Evolutionary conservation across 2,329 filamentous ascomycete genomes (phyloP), one percentile per base, ranked within the genome.

Genomic region (Clarireedia hainanense): DNA sequence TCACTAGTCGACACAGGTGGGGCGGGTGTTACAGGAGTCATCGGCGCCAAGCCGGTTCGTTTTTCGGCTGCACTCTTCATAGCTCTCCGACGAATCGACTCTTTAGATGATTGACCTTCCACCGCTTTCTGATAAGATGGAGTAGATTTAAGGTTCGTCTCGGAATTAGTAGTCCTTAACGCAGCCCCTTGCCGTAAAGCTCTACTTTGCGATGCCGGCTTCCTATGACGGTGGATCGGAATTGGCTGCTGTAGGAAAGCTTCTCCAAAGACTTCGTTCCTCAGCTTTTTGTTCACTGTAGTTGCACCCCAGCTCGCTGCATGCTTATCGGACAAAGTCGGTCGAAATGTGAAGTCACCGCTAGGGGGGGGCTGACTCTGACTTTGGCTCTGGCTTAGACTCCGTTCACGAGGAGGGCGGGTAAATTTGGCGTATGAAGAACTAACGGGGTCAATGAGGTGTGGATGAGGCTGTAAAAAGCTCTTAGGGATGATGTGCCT

Each of bases 201-300:
- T 54, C 87, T 79, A 65, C 88, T 83, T 45, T 84, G 81, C n/a
- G 78, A 76, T 20, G 70, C 58, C 60, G 88, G 86, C 59, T 82
- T 80, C 39, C 86, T 84, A 58, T 91, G 85, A 59, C 87, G 85
- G 64, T 91, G 89, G 64, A 85, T 74, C 20, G 89, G 85, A 58
- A 96, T 88, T 0, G 88, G 84, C 52, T 91, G 87, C 58, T 91
- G 89, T 43, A 90, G 76, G 66, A 96, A 96, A 0, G 92, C 91
- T 68, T 96, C 91, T 42, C 91, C 89, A 66, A 96, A 86, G 1
- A 96, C 91, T 69, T 95, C 89, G 68, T 95, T 92, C 57, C 91
- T 86, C 40, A 97, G 73, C 57, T 86, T 84, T 64, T 88, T 87
- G 68, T 97, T 97, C 57, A 96, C 88, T 23, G 86, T 91, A 0